Base-by-base conservation (phyloP, 352 stramenopile genomes). In the Pythium scleroteichum region DNA sequence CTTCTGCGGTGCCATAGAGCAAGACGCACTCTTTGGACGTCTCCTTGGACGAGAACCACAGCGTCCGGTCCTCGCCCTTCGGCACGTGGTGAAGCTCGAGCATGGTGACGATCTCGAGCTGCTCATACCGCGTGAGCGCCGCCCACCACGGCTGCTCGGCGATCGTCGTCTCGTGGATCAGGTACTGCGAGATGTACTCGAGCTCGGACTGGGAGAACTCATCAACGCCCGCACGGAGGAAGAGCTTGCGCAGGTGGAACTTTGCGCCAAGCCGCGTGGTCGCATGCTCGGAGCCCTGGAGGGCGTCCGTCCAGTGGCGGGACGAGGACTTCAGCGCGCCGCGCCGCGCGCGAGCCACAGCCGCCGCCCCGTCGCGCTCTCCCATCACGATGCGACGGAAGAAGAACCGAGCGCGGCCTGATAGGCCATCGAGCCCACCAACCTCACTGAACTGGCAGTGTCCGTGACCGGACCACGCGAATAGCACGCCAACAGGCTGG, bases 161-260 rank as follows among this genome's bases (percentile, higher is more conserved):
- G 47, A 71, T 64, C 19, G 64, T 71, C 14, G 64, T 71, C 53
- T 71, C 64, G 59, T 71, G 48, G 0, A 64, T 32, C 27, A 71
- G 58, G 33, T 71, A 71, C 41, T 64, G 51, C 9, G 55, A 33
- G 47, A 71, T 71, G 35, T 66, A 71, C 32, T 66, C 64, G 16
- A 71, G 56, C 54, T 71, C 64, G 8, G 57, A 59, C 24, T 71
- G 64, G 22, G 64, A 71, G 22, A 71, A 66, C 26, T 63, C 53
- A 41, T 66, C 64, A 22, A 63, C 64, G 16, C 41, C 46, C 5
- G 45, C 33, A 20, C 64, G 57, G 1, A 71, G 20, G 51, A 71
- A 71, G 53, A 71, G 64, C 47, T 66, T 71, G 2, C 64, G 64
- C 10, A 71, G 33, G 42, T 71, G 64, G 48, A 71, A 71, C 7